Evolutionary conservation across 768 basidiomycete species (phyloP).

Genomic region (Gloeostereum incarnatum): DNA sequence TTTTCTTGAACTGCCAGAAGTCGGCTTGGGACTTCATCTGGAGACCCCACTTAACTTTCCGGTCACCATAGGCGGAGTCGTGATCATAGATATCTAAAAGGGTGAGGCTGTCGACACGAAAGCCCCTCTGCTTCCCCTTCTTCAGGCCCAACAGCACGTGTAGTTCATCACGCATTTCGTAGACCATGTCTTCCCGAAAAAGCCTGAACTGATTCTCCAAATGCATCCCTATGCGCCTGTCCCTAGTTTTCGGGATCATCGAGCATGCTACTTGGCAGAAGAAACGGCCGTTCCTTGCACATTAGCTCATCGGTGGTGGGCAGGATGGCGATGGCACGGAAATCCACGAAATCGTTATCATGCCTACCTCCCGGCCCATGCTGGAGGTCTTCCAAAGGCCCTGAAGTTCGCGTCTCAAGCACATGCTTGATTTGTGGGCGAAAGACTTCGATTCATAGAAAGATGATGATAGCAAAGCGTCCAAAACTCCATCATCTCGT

Average conservation of each 20-base stretch:
- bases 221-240: conserved; percentile 32
- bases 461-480: conserved; percentile 14
- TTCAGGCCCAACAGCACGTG: conserved; percentile 24
- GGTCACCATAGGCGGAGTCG: no score
- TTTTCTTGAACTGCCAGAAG: conserved; percentile 24
- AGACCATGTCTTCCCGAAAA: conserved; percentile 53
- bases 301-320: conserved; percentile 53
- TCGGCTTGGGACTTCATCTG: conserved; percentile 24
- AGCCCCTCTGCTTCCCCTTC: conserved; percentile 28
- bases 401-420: conserved; percentile 20
- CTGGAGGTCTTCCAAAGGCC: conserved; percentile 14
- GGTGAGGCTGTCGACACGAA: conserved; percentile 25
- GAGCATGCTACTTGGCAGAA: conserved; percentile 32
- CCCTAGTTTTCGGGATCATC: conserved; percentile 30
- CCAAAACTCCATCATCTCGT: conserved; percentile 19
- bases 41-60: conserved; percentile 30
- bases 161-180: conserved; percentile 48
- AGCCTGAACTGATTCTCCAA: conserved; percentile 63
- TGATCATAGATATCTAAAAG: conserved; percentile 26
- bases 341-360: conserved; percentile 59
- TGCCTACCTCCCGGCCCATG: conserved; percentile 53
- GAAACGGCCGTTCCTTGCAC: conserved; percentile 34
- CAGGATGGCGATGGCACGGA: conserved; percentile 50
- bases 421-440: conserved; percentile 30
- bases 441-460: conserved; percentile 16